These are phyloP conservation scores for Fraxinus albicans DNA, from an alignment of 305 asterid genomes.

Conservation along the genomic window DNA sequence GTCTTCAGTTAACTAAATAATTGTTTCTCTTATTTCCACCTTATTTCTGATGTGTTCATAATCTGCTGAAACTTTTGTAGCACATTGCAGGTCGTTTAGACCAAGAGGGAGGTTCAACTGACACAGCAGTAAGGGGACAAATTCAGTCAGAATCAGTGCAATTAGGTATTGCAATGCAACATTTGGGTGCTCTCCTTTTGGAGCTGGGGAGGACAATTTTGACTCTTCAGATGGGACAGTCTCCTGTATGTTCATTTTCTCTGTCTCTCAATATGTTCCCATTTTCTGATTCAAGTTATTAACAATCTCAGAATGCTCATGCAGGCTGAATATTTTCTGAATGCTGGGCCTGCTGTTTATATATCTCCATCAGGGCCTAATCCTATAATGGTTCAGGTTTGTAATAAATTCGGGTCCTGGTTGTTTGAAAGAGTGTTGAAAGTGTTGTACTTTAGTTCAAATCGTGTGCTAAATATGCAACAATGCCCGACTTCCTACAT, in stretches of 20 bases:
- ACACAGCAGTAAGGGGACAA: conserved; percentile 59
- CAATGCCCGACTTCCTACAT: background rate
- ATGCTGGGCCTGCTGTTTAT: conserved; percentile 94
- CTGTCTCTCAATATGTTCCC: background rate
- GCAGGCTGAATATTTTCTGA: conserved; percentile 82
- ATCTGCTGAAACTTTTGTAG: conserved; percentile 57
- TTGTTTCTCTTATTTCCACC: background rate
- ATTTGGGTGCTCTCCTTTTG: conserved; percentile 74
- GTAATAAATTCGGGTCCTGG: conserved; percentile 10
- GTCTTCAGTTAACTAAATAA: background rate
- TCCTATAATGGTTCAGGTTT: conserved; percentile 96
- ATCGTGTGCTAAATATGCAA: background rate
- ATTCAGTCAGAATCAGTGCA: conserved; percentile 61
- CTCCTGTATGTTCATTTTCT: conserved; percentile 55
- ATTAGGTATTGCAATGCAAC: conserved; percentile 82
- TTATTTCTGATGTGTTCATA: conserved; percentile 35
- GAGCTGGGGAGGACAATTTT: conserved; percentile 87
- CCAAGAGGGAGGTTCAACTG: conserved; percentile 62
- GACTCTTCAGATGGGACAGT: conserved; percentile 82
- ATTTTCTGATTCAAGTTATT: conserved; percentile 4
- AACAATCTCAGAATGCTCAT: conserved; percentile 24
- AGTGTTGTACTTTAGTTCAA: background rate
- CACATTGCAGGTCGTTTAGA: conserved; percentile 62
- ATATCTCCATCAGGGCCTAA: conserved; percentile 88
- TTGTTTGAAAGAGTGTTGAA: conserved; percentile 9